Evolutionary conservation across 169 alveolate species (phyloP), one percentile per base, ranked within the genome.

Genomic region (Plasmodium knowlesi): DNA sequence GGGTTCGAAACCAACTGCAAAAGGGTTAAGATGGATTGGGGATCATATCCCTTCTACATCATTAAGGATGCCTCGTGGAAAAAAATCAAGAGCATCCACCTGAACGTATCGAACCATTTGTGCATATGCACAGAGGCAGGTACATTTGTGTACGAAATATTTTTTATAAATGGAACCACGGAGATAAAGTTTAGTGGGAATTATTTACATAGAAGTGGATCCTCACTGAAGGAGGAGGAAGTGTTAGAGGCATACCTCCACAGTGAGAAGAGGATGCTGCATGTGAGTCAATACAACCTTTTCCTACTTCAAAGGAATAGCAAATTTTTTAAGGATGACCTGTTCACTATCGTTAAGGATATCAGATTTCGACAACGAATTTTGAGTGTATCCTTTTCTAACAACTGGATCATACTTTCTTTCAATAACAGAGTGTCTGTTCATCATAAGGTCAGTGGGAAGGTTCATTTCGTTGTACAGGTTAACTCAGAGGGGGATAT

Each of bases 81-180:
- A 39, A 41, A 79, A 39, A 67, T 88, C 0, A 53, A 41, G 19
- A 88, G 82, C 19, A 30, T 88, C 9, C 78, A 88, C 79, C 46
- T 88, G 9, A 79, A 73, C 50, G 53, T 6, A 41, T 37, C 37
- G 50, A 88, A 88, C n/a, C 81, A 79, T 14, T 39, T 88, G 50
- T 88, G 90, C 32, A 16, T 88, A 43, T 73, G 67, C 61, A 88
- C 94, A 10, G 72, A 61, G 1, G 2, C 71, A 12, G 81, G 76
- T 22, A 12, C 82, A 12, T 67, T 19, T 79, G 37, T 88, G 3
- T 88, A 39, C 34, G 76, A 88, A 43, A 16, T 88, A 25, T 5
- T 9, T 61, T 41, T 79, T 14, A 19, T 5, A 12, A 41, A 79
- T 32, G 80, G 32, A 8, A 37, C 37, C n/a, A 46, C 79, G 0